Base-by-base conservation (phyloP, 495 filamentous ascomycete genomes). In the Sordaria brevicollis region DNA sequence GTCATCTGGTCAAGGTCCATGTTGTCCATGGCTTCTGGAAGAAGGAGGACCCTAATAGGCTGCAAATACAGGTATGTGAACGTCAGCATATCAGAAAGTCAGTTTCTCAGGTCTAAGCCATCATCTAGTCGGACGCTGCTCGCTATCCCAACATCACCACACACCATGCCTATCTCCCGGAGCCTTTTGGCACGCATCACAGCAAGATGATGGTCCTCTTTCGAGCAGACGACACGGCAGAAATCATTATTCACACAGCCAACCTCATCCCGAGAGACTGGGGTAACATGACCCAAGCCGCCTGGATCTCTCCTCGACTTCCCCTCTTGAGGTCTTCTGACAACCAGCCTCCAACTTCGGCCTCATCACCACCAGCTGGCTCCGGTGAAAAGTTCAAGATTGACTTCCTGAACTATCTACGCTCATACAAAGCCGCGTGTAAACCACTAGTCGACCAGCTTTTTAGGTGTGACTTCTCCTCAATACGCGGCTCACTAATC, bases 11-110 rank as follows among this genome's bases (percentile, higher is more conserved):
- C 11, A 82, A 87, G 65, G 86, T 96, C 9, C 89, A 91, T 72
- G 82, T 97, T 35, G 85, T 97, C 13, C 93, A 97, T 81, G 94
- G 93, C 2, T 94, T 91, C 65, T 97, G 93, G 93, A 92, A 90
- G 79, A 84, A 77, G 69, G 91, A 94, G 29, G 89, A 92, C 74
- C 72, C 78, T 3, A 87, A 86, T 74, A 81, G 87, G 31, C 74
- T 89, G 29, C 76, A 72, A 0, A 82, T 97, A 38, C 85, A 89
- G 79, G 91, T 93, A 83, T 72, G 78, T 74, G 1, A 34, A 33
- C 19, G 9, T 4, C 5, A 19, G 35, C n/a, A 33, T 39, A 37
- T 37, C 35, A n/a, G 35, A 29, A 43, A 37, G 33, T 21, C 34
- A n/a, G 29, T 8, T 57, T 17, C 8, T 62, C 25, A 31, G 49